Evolutionary conservation across 495 filamentous ascomycete species (phyloP).

Genomic region (Talaromyces liani): DNA sequence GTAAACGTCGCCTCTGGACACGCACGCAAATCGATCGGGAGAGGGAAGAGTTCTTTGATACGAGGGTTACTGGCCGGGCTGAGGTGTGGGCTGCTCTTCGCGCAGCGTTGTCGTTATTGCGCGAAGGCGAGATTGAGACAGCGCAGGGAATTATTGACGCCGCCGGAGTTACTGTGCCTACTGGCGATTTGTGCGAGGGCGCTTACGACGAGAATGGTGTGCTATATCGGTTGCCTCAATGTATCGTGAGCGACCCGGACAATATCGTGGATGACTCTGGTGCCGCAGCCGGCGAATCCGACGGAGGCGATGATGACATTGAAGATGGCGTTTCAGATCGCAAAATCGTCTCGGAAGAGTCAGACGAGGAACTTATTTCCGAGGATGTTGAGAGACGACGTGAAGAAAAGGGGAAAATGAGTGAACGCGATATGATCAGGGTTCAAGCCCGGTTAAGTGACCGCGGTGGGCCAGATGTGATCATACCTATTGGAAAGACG

Average conservation of each 20-base stretch:
- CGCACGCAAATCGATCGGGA: conserved; percentile 39
- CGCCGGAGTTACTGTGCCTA: conserved; percentile 71
- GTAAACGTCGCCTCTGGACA: conserved; percentile 46
- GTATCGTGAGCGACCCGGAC: conserved; percentile 66
- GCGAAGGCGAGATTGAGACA: conserved; percentile 51
- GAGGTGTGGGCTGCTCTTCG: conserved; percentile 75
- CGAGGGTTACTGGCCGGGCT: conserved; percentile 63
- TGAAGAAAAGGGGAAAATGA: conserved; percentile 57
- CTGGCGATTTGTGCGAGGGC: conserved; percentile 61
- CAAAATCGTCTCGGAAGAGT: conserved; percentile 38
- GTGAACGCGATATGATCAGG: conserved; percentile 47
- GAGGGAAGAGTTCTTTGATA: conserved; percentile 71
- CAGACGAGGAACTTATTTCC: conserved; percentile 36
- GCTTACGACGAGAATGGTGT: conserved; percentile 73
- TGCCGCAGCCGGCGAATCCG: conserved; percentile 9
- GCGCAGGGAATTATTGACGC: conserved; percentile 75
- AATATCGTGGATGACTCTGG: conserved; percentile 48
- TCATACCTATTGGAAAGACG: conserved; percentile 49
- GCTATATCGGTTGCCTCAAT: conserved; percentile 67
- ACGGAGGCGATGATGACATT: conserved; percentile 31
- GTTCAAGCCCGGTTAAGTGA: conserved; percentile 64
- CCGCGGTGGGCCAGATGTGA: conserved; percentile 54
- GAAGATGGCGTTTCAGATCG: conserved; percentile 41
- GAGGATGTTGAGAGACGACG: conserved; percentile 51
- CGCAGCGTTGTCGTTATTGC: conserved; percentile 57